A percentile compares a stretch with the other conserved stretches of the same genome.
These are phyloP conservation scores for Lathyrus tuberosus DNA, from an alignment of 306 rosid genomes.

Conservation along the genomic window DNA sequence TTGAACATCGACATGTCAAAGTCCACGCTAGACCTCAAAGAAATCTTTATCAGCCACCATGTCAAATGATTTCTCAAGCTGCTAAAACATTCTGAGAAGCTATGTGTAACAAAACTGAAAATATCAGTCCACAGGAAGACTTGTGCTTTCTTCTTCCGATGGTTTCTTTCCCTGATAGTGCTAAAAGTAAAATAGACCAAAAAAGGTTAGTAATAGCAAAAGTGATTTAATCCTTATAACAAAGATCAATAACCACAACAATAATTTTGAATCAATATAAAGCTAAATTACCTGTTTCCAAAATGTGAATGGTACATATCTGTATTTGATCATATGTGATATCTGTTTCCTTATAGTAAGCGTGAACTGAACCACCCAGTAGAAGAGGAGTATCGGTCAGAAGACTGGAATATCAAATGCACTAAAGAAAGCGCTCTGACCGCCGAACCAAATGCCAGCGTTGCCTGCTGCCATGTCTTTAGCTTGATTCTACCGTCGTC, in stretches of 20 bases:
- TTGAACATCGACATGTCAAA: conserved; percentile 34
- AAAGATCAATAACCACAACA: conserved; percentile 22
- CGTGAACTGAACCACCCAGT: conserved; percentile 79
- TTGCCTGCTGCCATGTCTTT: too few species aligned
- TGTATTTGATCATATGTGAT: conserved; percentile 91
- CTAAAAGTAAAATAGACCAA: conserved; percentile 47
- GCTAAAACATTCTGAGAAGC: conserved; percentile 46
- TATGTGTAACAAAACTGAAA: conserved; percentile 43
- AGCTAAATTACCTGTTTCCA: conserved; percentile 79
- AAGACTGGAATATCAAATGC: conserved; percentile 74
- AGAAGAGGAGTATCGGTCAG: conserved; percentile 96
- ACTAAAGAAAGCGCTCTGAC: conserved; percentile 79
- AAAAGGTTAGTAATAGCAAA: conserved; percentile 29
- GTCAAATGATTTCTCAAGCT: conserved; percentile 43
- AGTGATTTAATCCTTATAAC: conserved; percentile 14
- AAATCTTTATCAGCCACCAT: conserved; percentile 40
- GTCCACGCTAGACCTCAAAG: conserved; percentile 36
- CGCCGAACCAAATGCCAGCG: too few species aligned
- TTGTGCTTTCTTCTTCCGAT: conserved; percentile 57
- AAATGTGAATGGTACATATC: conserved; percentile 91
- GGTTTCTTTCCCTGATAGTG: conserved; percentile 74
- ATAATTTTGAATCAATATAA: conserved; percentile 8
- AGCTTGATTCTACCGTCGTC: too few species aligned
- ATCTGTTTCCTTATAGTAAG: conserved; percentile 96
- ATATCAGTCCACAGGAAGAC: conserved; percentile 54